Base-by-base conservation (phyloP, 2,329 filamentous ascomycete species). In the Xenosphaeropsis pyriputrescens region DNA sequence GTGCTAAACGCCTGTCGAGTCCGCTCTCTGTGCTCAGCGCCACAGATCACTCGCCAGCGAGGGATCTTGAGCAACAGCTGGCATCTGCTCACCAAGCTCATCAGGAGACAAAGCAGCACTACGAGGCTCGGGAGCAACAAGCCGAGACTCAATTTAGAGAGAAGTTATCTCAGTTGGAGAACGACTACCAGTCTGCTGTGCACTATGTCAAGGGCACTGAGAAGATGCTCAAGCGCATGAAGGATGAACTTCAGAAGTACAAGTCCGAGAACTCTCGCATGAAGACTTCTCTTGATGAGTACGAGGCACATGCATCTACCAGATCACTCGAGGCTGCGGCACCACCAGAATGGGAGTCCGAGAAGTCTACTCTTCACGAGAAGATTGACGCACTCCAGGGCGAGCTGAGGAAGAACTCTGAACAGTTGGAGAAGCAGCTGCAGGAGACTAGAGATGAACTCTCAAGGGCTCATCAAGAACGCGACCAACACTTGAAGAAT, bases 141-240 rank as follows among this genome's bases (percentile, higher is more conserved):
- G 80, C 85, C n/a, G 89, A 93, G 55, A 71, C 76, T 39, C 74
- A 83, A 34, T 96, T 93, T 62, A 82, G 88, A 44, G 88, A 95
- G 56, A 95, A 95, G 58, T 70, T 98, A 37, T 75, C 85, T 41
- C 88, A 94, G 54, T 75, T 98, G 22, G 88, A 96, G 60, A 93
- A 88, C 55, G 91, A 98, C 57, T 95, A 98, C 56, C 86, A 95
- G 58, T 94, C 91, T 32, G 89, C 91, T 13, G 88, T 96, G 36
- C 91, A 95, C 59, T 98, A 98, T 53, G 85, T 98, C 48, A 93
- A 94, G 60, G 91, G 91, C 41, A 96, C 91, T 2, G 91, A 98
- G 61, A 96, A 95, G 70, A 95, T 98, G 86, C 73, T 98, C 35
- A 88, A 91, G 60, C 89, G 93, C 58, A 89, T 98, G 70, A 96